Base-by-base conservation (phyloP, 768 basidiomycete genomes). In the Thelephora aurantiotincta region DNA sequence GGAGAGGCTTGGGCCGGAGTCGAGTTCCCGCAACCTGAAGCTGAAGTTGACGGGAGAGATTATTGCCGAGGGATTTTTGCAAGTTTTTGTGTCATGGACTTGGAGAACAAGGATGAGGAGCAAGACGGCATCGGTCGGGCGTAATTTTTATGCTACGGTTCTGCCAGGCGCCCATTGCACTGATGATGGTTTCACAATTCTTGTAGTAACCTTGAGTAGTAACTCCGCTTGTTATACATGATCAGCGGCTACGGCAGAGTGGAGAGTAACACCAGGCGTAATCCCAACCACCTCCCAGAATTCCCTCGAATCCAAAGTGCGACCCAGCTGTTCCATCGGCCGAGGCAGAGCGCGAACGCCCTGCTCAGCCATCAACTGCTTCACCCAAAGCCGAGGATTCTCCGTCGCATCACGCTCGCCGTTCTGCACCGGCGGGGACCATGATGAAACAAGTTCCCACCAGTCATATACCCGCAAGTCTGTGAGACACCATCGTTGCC, bases 401-500 rank as follows among this genome's bases (percentile, higher is more conserved):
- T 9, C 26, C 26, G 26, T 30, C n/a, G n/a, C n/a, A n/a, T 30
- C 26, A 9, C 26, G 26, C 26, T 30, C 26, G 26, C 26, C 26
- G 5, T 30, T 30, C 26, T 30, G 26, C 26, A 9, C 26, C 26
- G 26, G 9, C 26, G 26, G 26, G 9, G 26, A 4, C 77, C 77
- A 80, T 2, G 73, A 70, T 5, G 70, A 70, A 1, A 72, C 74
- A 3, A 80, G 63, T 53, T 80, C 75, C 77, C 77, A 81, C 78
- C 78, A 81, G 57, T 82, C 79, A 54, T 79, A 77, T 35, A 77
- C 69, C 6, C 74, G 68, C 16, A 64, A 65, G 51, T 78, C 75
- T 2, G 72, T 75, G 33, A 78, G 57, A 3, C 78, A 55, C 76
- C 75, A 78, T 5, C 77, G 67, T 55, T 77, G 66, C 0, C 75